phyloP scores from a whole-genome alignment of 345 rosid genomes.

The Theobroma cacao region DNA sequence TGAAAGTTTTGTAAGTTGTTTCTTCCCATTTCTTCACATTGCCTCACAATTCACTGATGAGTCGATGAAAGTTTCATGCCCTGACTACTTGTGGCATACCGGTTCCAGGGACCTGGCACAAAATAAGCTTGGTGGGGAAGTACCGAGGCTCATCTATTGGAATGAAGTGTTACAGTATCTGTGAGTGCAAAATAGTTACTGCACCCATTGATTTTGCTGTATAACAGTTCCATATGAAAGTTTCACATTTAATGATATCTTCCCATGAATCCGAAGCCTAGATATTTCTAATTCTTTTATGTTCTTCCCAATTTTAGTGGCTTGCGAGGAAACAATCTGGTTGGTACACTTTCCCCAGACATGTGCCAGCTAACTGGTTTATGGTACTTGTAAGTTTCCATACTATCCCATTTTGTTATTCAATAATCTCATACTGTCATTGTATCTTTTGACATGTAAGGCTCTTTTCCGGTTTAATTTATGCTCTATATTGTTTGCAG shows the following conservation, averaged over 20 bases:
- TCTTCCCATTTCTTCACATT: neutral
- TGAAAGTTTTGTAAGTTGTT: constrained; percentile 70
- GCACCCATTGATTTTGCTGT: neutral
- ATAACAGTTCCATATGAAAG: neutral
- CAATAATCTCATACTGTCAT: neutral
- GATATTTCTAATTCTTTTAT: neutral
- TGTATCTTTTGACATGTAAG: neutral
- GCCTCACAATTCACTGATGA: neutral
- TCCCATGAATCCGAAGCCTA: neutral
- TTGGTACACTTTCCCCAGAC: constrained; percentile 83
- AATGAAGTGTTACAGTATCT: constrained; percentile 97
- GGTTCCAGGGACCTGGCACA: constrained; percentile 81
- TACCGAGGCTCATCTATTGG: constrained; percentile 98
- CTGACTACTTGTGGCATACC: neutral
- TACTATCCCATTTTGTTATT: neutral
- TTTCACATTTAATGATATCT: neutral
- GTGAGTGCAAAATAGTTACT: constrained; percentile 42
- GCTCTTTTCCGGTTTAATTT: neutral
- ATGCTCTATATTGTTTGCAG: constrained; percentile 31
- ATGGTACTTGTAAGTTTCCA: constrained; percentile 94
- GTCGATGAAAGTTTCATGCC: neutral
- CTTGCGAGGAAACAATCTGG: constrained; percentile 86
- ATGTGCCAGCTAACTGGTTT: constrained; percentile 92
- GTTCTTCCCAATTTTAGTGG: constrained; percentile 43
- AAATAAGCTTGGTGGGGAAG: constrained; percentile 86